Base-by-base conservation (phyloP, 495 filamentous ascomycete species). In the Podospora conica region DNA sequence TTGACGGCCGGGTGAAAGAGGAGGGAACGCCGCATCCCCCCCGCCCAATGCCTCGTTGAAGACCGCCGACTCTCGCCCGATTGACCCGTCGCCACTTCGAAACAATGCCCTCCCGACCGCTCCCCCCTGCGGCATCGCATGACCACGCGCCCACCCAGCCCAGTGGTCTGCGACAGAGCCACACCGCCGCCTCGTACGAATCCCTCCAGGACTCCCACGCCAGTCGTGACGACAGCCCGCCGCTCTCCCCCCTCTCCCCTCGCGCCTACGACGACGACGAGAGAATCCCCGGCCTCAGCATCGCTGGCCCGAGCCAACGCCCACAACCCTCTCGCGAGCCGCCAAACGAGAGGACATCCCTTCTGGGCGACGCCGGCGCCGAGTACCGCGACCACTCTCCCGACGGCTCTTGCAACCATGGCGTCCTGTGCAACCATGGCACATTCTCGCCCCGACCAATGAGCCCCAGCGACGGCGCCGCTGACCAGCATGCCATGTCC, bases 371-470 rank as follows among this genome's bases (percentile, higher is more conserved):
- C 24, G 40, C 21, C 10, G 55, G 22, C 25, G 21, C 72, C 15
- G 65, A 75, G 25, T 64, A 65, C 9, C 59, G 72, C 23, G 77
- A 79, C 57, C 73, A 69, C 23, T 71, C 71, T 3, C 82, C 85
- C 71, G 75, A 78, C 3, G 82, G 83, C 20, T 74, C 78, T 61
- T 92, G 89, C 79, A 84, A 86, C 66, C 40, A 48, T 48, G 40
- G 40, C 40, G 40, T n/a, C 40, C 18, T n/a, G 40, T 48, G 40
- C 40, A 48, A 48, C 40, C 90, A 93, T 76, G 91, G 91, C 65
- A 89, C 88, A n/a, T 91, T 92, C 74, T 92, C 89, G 18, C 89
- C 91, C 11, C 81, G 83, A n/a, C 78, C 86, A 3, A 77, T 77
- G 61, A 83, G 78, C 48, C 77, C 80, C 11, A 74, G 82, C 25